Evolutionary conservation across 2,329 filamentous ascomycete species (phyloP), one percentile per base, ranked within the genome.

Genomic region (Fusarium nygamai): DNA sequence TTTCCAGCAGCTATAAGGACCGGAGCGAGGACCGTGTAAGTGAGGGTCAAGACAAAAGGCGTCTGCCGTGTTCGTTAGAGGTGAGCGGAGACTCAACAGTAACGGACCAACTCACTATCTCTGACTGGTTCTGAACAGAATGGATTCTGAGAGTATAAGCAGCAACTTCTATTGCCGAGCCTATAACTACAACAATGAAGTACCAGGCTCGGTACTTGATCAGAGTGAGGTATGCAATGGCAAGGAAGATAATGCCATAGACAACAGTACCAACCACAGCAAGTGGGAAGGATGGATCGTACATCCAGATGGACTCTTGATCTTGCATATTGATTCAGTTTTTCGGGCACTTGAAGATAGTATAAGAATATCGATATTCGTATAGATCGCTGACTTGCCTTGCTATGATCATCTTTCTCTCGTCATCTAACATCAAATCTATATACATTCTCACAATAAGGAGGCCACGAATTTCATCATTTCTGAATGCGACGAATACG

Each of bases 1-100:
- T 88, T 85, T 5, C 85, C 86, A 1, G 86, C 87, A 22, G 85
- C 85, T 56, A 88, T 78, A 59, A 88, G 83, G 47, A 88, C 81
- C 0, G 87, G 87, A 1, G 86, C 85, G 46, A 88, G 80, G 19
- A 88, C 84, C n/a, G 86, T 84, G 29, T 86, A 79, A 1, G 82
- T 83, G 9, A 81, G 72, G 2, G 81, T 83, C 44, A 81, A 72
- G 10, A 85, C 81, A 61, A 85, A 86, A 2, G 84, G 77, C 3
- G 78, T 74, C 80, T 83, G 22, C 6, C 6, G 22, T 54, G n/a
- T 72, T 50, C 64, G 65, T 31, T 11, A 16, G 19, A 8, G 31
- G 29, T 9, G 27, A 20, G 12, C 6, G 17, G 10, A 41, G 27
- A 41, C 20, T 29, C 16, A 29, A 31, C 20, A 47, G 50, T 19